phyloP scores from a whole-genome alignment of 208 protist genomes.

The Porcisia hertigi region DNA sequence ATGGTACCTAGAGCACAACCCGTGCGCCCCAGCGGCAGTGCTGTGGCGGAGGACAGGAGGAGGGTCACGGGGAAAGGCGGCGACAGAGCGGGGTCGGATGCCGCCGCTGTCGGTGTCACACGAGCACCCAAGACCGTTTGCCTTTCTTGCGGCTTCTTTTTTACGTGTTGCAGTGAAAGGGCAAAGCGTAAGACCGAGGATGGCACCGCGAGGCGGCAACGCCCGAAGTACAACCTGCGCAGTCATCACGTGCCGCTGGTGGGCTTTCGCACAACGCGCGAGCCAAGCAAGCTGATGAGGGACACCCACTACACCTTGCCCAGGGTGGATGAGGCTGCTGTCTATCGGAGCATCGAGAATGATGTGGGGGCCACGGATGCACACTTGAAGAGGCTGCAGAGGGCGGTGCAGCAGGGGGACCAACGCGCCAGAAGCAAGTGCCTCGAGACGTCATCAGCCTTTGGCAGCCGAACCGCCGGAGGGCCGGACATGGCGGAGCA shows the following conservation, averaged over 20 bases:
- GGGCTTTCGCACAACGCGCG: slow-evolving; percentile 42
- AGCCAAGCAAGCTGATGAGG: slow-evolving; percentile 5
- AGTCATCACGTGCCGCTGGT: slow-evolving; percentile 61
- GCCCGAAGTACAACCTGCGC: slow-evolving; percentile 38
- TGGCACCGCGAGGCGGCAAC: slow-evolving; percentile 34
- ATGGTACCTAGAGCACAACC: slow-evolving; percentile 18
- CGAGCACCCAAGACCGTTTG: slow-evolving; percentile 1
- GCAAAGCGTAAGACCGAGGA: slow-evolving; percentile 22
- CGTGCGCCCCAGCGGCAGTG: not conserved
- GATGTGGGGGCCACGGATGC: slow-evolving; percentile 13
- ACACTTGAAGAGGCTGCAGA: slow-evolving; percentile 12
- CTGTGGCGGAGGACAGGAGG: too few relatives aligned
- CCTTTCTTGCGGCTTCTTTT: slow-evolving; percentile 20
- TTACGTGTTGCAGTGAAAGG: slow-evolving; percentile 3
- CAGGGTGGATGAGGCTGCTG: slow-evolving; percentile 22
- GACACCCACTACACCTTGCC: slow-evolving; percentile 10
- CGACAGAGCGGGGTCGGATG: not conserved
- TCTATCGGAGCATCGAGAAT: slow-evolving; percentile 3
- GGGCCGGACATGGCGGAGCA: slow-evolving; percentile 23
- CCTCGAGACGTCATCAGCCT: slow-evolving; percentile 32
- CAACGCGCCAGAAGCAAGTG: slow-evolving; percentile 16
- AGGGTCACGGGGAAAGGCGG: not conserved
- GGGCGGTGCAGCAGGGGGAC: slow-evolving; percentile 11
- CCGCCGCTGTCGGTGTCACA: not conserved
- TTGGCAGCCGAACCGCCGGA: slow-evolving; percentile 19